Evolutionary conservation across 176 grass and related monocot genomes (phyloP), one percentile per base, ranked within the genome.

Genomic region (Paspalum notatum): DNA sequence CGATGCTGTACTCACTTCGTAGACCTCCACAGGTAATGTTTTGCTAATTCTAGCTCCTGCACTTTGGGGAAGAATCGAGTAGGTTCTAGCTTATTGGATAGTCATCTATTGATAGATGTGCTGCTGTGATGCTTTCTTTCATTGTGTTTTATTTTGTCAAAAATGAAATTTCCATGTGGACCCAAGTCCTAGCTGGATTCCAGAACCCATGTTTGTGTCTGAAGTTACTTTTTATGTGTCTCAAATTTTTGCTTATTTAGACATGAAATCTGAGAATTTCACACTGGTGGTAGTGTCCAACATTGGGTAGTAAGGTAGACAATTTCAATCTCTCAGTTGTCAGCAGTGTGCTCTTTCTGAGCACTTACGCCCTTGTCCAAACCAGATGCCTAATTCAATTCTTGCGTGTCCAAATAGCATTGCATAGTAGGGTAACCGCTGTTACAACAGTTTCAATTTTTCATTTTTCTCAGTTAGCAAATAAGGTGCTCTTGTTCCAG

Each of bases 1-100:
- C 94, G 13, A 97, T 94, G 91, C 66, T 92, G 51, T 94, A 97
- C 73, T 94, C 89, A 0, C 89, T 97, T 24, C 89, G 89, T 71
- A 90, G 79, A 39, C 77, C 94, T 65, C 89, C 87, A 27, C 84
- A 92, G 91, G 94, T 97, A 92, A 60, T 37, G 7, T 80, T 63
- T 66, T 73, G 20, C 21, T 80, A 61, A 77, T 62, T 75, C 41
- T 87, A 42, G 49, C 21, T 68, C 27, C 68, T 62, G 46, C 24
- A 67, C n/a, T 52, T 22, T 20, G 7, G 13, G n/a, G 47, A 59
- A 83, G 24, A 45, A 14, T 45, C 26, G 15, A 80, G 37, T 39
- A 27, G 9, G 26, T 46, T 37, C 63, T 66, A 46, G 20, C 4
- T 5, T 3, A 56, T 56, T 74, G 20, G 51, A 21, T 55, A 38